Evolutionary conservation across 495 filamentous ascomycete genomes (phyloP), one percentile per base, ranked within the genome.

Genomic region (Penicillium bialowiezense): DNA sequence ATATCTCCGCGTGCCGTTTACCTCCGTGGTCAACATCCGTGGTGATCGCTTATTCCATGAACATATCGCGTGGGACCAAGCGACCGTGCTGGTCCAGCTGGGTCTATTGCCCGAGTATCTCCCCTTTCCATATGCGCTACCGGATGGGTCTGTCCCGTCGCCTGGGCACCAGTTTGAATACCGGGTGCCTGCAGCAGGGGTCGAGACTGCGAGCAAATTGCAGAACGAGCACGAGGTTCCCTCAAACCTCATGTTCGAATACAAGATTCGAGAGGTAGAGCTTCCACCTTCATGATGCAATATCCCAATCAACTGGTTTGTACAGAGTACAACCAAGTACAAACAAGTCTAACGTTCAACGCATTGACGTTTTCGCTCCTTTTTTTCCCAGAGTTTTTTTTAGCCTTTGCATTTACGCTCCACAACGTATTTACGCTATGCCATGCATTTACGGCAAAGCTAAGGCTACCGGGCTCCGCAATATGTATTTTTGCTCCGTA

Each of bases 11-110:
- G 72, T 95, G 28, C 83, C 86, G 0, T 76, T 92, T 37, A 88
- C 86, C 1, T 78, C 77, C 34, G 79, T 93, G 3, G 86, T 93
- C 17, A 86, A 86, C 48, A 80, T 92, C 34, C 75, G 88, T 5
- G 89, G 87, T 5, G 86, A 87, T 28, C 79, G 85, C 20, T 64
- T 95, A 5, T 89, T 83, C 57, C 83, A 88, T 57, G 89, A 96
- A 64, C 85, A 91, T 52, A 86, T 92, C 24, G 79, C 84, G 42
- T 95, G 89, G 89, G 90, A 95, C 60, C 89, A 95, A 61, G 87
- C 83, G 0, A 84, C 80, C 2, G 84, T 90, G 7, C 70, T 96
- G 1, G 72, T 80, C 24, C 89, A 95, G 63, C 66, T 90, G 0
- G 87, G 87, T 0, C 56, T 93, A 23, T 60, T 95, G 45, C 79